Evolutionary conservation across 1,139 yeast genomes (phyloP).

Genomic region (Kodamaea fungicola): DNA sequence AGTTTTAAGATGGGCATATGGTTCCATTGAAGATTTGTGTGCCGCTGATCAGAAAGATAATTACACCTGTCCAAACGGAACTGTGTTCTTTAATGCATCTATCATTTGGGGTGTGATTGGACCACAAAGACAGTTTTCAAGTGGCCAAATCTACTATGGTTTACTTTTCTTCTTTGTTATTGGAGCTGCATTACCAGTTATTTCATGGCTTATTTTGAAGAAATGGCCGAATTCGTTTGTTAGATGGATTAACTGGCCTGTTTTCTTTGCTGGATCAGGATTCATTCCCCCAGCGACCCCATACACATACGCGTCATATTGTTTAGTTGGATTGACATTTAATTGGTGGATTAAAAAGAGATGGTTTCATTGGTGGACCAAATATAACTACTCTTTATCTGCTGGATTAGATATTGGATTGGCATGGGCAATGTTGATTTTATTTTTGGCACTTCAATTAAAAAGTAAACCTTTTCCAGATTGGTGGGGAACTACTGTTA

Average conservation of each 20-base stretch:
- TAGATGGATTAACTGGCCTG: constrained; percentile 44
- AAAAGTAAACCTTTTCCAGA: constrained; percentile 27
- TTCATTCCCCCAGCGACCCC: constrained; percentile 47
- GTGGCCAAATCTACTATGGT: constrained; percentile 36
- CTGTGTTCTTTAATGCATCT: constrained; percentile 43
- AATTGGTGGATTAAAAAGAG: constrained; percentile 31
- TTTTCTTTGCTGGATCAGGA: constrained; percentile 47
- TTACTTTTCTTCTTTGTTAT: constrained; percentile 39
- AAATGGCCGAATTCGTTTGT: constrained; percentile 46
- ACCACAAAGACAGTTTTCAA: constrained; percentile 36
- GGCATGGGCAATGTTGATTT: constrained; percentile 46
- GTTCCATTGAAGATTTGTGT: constrained; percentile 48
- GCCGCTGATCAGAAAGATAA: constrained; percentile 30
- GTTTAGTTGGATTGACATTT: constrained; percentile 30
- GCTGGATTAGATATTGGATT: constrained; percentile 57
- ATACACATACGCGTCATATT: constrained; percentile 40
- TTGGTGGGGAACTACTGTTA: constrained; percentile 62
- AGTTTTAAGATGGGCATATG: constrained; percentile 43
- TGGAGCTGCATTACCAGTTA: constrained; percentile 35
- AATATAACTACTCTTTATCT: constrained; percentile 56
- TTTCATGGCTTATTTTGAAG: constrained; percentile 45
- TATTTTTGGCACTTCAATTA: constrained; percentile 38
- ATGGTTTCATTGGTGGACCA: constrained; percentile 60
- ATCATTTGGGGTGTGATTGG: constrained; percentile 47
- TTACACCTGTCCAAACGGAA: constrained; percentile 44